These are phyloP conservation scores for Nyssa sinensis DNA, from an alignment of 148 eudicot genomes.

Conservation along the genomic window DNA sequence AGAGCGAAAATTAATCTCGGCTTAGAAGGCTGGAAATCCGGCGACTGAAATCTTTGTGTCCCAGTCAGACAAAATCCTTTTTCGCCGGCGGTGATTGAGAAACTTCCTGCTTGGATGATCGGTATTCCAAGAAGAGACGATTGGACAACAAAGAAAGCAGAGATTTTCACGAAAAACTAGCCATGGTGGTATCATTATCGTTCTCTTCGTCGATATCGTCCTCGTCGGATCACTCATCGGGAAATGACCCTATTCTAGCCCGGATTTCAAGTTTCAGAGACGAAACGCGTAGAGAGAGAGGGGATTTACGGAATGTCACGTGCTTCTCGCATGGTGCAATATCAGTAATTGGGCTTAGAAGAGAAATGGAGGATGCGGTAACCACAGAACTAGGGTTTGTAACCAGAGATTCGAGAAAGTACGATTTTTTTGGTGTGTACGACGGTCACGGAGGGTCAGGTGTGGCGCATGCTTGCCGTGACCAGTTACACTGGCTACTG, in stretches of 20 bases:
- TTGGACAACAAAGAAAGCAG: not conserved
- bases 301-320: not conserved
- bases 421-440: slow-evolving; percentile 58
- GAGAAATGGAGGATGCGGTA: slow-evolving; percentile 71
- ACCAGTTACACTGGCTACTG: slow-evolving; percentile 41
- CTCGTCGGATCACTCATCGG: not conserved
- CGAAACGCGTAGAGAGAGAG: no score
- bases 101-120: not conserved
- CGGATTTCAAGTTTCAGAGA: not conserved
- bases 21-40: slow-evolving; percentile 30
- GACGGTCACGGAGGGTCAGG: slow-evolving; percentile 71
- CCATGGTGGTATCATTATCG: not conserved
- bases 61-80: not conserved
- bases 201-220: not conserved
- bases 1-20: slow-evolving; percentile 15
- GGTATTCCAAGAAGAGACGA: not conserved
- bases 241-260: not conserved
- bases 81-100: not conserved
- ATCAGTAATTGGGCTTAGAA: slow-evolving; percentile 57
- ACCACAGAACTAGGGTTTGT: slow-evolving; percentile 30
- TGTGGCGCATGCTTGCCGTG: slow-evolving; percentile 56
- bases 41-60: slow-evolving; percentile 15
- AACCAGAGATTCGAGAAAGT: slow-evolving; percentile 10
- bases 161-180: not conserved
- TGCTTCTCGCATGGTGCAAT: slow-evolving; percentile 38